phyloP scores from a whole-genome alignment of 2,329 filamentous ascomycete species.

The Berkeleyomyces basicola region DNA sequence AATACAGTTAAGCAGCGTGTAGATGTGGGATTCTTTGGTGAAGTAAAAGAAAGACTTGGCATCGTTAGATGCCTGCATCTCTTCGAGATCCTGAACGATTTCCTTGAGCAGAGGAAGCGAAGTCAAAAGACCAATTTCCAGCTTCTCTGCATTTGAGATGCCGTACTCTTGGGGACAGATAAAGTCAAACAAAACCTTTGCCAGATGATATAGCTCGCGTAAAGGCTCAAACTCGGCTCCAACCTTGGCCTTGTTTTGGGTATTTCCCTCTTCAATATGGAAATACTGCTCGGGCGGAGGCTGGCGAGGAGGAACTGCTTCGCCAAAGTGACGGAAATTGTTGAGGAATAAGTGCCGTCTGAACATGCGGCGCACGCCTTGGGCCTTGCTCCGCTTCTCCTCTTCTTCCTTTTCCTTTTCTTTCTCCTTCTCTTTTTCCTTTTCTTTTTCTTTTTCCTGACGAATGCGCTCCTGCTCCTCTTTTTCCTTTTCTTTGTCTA shows the following conservation, averaged over 20 bases:
- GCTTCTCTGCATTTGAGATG: conserved; percentile 85
- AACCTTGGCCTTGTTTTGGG: conserved; percentile 57
- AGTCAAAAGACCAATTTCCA: conserved; percentile 93
- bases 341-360: conserved; percentile 44
- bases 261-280: conserved; percentile 68
- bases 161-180: conserved; percentile 98
- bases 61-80: conserved; percentile 86
- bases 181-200: conserved; percentile 93
- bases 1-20: conserved; percentile 94
- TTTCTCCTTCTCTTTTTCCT: conserved; percentile 22
- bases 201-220: conserved; percentile 80
- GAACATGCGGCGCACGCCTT: conserved; percentile 34
- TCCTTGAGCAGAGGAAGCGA: conserved; percentile 88
- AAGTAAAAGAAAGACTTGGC: conserved; percentile 98
- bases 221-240: conserved; percentile 77
- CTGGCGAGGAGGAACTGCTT: conserved; percentile 22
- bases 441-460: conserved; percentile 23
- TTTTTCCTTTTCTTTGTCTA: conserved; percentile 19
- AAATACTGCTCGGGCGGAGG: conserved; percentile 58
- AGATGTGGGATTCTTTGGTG: conserved; percentile 97
- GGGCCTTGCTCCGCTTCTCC: conserved; percentile 19
- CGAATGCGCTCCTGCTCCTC: conserved; percentile 17
- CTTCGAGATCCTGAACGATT: conserved; percentile 91
- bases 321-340: conserved; percentile 30
- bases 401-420: conserved; percentile 24